Conservation (phyloP, 2,329 filamentous ascomycete species). For the Simplicillium aogashimaense region DNA sequence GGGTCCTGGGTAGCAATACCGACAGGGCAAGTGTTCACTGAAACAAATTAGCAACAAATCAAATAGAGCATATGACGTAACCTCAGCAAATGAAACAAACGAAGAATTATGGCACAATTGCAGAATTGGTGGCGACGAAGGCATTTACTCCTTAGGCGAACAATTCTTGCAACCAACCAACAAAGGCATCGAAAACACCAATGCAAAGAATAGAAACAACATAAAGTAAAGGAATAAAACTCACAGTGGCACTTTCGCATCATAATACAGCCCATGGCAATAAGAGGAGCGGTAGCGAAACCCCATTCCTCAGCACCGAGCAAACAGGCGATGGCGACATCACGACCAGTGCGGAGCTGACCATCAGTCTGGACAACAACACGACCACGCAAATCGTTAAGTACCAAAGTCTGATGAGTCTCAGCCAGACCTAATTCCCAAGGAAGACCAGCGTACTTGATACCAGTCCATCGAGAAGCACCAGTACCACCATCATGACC, state of each 20-base stretch:
- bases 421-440: conserved; percentile 96
- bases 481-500: conserved; percentile 95
- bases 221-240: too few relatives aligned
- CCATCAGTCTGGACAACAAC: conserved; percentile 95
- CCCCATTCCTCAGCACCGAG: conserved; percentile 98
- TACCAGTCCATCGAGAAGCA: conserved; percentile 95
- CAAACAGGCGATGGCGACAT: conserved; percentile 88
- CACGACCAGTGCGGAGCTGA: conserved; percentile 82
- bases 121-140: too few relatives aligned
- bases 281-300: conserved; percentile 88
- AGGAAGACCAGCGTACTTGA: conserved; percentile 94
- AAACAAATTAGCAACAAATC: not conserved
- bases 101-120: too few relatives aligned
- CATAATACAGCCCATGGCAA: conserved; percentile 94
- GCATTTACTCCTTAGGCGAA: too few relatives aligned
- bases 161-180: too few relatives aligned
- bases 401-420: conserved; percentile 89
- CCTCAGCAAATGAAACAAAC: too few relatives aligned
- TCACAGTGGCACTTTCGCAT: conserved; percentile 75
- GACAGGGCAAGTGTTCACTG: conserved; percentile 77
- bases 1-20: conserved; percentile 94
- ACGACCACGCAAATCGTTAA: conserved; percentile 92
- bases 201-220: too few relatives aligned
- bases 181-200: too few relatives aligned
- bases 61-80: too few relatives aligned